These are phyloP conservation scores for Ganoderma multipileum DNA, from an alignment of 1,284 basidiomycete species.

Conservation along the genomic window DNA sequence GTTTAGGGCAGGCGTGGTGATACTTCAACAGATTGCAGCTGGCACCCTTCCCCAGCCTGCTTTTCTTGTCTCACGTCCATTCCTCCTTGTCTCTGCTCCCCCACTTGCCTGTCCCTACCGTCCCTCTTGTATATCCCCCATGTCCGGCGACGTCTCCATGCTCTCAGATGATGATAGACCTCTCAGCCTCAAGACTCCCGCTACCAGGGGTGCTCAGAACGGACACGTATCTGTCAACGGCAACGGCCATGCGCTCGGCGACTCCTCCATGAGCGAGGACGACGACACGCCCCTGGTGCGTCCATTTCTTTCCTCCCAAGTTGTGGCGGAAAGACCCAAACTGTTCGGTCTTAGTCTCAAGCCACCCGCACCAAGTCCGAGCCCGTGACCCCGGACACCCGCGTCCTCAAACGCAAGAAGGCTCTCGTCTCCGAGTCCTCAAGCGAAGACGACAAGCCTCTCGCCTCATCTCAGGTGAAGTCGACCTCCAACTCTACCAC, in stretches of 20 bases:
- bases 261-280: slow-evolving; percentile 66
- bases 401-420: slow-evolving; percentile 66
- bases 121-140: slow-evolving; percentile 32
- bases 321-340: slow-evolving; percentile 26
- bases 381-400: slow-evolving; percentile 49
- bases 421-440: slow-evolving; percentile 55
- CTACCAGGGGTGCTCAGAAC: slow-evolving; percentile 33
- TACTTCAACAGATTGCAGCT: slow-evolving; percentile 48
- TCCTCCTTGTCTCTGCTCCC: slow-evolving; percentile 33
- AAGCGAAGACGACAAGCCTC: slow-evolving; percentile 75
- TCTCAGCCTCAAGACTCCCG: slow-evolving; percentile 51
- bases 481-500: slow-evolving; percentile 51
- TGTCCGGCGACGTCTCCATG: slow-evolving; percentile 57
- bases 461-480: slow-evolving; percentile 70
- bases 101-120: slow-evolving; percentile 27
- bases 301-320: slow-evolving; percentile 25
- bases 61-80: slow-evolving; percentile 39
- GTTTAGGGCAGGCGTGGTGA: slow-evolving; percentile 65
- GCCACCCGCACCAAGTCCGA: slow-evolving; percentile 54
- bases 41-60: slow-evolving; percentile 30
- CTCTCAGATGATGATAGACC: slow-evolving; percentile 74
- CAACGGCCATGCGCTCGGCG: slow-evolving; percentile 49
- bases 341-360: slow-evolving; percentile 44
- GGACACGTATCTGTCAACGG: slow-evolving; percentile 51
- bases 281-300: slow-evolving; percentile 75